A percentile compares a stretch with the other conserved stretches of the same genome.
Evolutionary conservation across 495 filamentous ascomycete species (phyloP).

Genomic region (Aspergillus indologenus): DNA sequence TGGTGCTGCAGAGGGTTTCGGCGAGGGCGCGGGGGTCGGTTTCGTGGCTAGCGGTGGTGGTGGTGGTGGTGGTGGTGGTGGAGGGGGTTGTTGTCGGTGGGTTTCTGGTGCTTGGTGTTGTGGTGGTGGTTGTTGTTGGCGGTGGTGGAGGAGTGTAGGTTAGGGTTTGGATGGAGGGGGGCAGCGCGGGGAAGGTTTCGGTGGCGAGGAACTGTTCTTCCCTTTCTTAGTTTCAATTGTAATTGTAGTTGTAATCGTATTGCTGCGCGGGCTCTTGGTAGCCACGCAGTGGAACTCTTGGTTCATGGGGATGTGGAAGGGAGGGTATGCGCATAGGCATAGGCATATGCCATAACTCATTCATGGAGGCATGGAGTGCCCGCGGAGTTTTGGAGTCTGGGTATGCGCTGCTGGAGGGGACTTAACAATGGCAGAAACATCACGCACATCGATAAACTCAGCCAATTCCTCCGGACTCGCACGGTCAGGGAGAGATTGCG

Average conservation of each 20-base stretch:
- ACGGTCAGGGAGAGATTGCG: conserved; percentile 6
- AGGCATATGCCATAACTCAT: too few relatives aligned
- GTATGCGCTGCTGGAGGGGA: too few relatives aligned
- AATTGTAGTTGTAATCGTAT: too few relatives aligned
- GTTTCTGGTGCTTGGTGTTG: conserved; percentile 30
- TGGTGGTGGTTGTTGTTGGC: conserved; percentile 40
- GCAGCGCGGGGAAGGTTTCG: conserved; percentile 65
- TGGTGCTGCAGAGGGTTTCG: conserved; percentile 32
- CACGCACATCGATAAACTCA: conserved; percentile 67
- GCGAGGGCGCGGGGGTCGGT: conserved; percentile 32
- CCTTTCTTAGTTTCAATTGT: too few relatives aligned
- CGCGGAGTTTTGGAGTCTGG: too few relatives aligned
- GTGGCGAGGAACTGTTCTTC: conserved; percentile 61
- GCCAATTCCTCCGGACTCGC: conserved; percentile 63
- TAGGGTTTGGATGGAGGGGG: conserved; percentile 55
- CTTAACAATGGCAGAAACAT: background rate
- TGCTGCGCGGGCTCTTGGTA: too few relatives aligned
- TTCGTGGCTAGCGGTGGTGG: conserved; percentile 28
- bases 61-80: conserved; percentile 30
- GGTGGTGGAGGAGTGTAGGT: conserved; percentile 46
- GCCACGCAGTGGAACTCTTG: too few relatives aligned
- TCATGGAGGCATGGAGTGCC: too few relatives aligned
- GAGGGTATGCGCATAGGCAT: too few relatives aligned
- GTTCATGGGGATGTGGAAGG: too few relatives aligned
- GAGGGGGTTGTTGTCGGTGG: conserved; percentile 45